A percentile compares a stretch with the other conserved stretches of the same genome.
These are phyloP conservation scores for Phyllosticta citribraziliensis DNA, from an alignment of 2,329 filamentous ascomycete genomes.

Conservation along the genomic window DNA sequence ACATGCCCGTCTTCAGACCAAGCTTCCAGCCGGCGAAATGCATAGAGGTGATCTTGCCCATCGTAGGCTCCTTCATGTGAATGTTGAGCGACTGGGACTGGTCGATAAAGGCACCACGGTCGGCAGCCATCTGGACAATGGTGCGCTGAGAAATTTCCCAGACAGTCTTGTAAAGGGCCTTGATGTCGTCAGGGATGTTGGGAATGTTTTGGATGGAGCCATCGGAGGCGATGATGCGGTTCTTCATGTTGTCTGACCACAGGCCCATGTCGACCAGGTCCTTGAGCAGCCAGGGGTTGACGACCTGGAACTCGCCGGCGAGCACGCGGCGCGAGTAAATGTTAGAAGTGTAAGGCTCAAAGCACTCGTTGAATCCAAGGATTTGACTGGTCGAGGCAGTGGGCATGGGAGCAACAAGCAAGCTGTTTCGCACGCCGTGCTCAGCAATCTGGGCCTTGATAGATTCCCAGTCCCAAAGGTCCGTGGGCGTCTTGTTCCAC, in stretches of 20 bases:
- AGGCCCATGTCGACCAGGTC: constrained; percentile 95
- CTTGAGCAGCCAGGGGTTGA: constrained; percentile 98
- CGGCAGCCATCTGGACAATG: constrained; percentile 95
- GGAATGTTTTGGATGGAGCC: constrained; percentile 95
- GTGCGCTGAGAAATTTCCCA: constrained; percentile 98
- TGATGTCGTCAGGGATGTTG: constrained; percentile 92
- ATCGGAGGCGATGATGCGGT: constrained; percentile 95
- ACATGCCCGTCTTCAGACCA: constrained; percentile 99
- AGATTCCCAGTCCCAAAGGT: constrained; percentile 91
- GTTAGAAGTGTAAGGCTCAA: constrained; percentile 99
- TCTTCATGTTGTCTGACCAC: constrained; percentile 99
- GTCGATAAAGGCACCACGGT: constrained; percentile 97
- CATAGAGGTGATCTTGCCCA: constrained; percentile 99
- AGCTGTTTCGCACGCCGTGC: constrained; percentile 88
- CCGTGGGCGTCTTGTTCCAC: constrained; percentile 89
- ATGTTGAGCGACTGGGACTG: constrained; percentile 99
- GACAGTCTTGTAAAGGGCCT: constrained; percentile 97
- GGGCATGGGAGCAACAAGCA: constrained; percentile 94
- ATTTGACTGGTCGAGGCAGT: constrained; percentile 97
- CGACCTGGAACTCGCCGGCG: constrained; percentile 97
- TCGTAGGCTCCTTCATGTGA: constrained; percentile 97
- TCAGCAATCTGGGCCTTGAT: constrained; percentile 87
- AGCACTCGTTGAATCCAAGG: constrained; percentile 98
- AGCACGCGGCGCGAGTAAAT: constrained; percentile 98
- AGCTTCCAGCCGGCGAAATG: constrained; percentile 99